These are phyloP conservation scores for Penicillium sclerotigenum DNA, from an alignment of 2,329 filamentous ascomycete genomes.

Conservation along the genomic window DNA sequence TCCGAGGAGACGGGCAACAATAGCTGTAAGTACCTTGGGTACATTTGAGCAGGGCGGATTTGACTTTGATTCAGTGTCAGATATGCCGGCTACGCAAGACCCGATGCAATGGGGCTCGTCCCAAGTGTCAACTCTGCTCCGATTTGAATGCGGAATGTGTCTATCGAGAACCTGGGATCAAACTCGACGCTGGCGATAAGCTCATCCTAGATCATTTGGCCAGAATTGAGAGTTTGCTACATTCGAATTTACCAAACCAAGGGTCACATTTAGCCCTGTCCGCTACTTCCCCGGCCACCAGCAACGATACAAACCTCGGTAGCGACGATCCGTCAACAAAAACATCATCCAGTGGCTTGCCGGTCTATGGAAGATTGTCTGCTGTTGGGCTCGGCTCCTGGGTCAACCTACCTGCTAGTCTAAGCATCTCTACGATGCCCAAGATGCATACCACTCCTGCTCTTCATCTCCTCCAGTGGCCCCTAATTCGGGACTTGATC, in stretches of 20 bases:
- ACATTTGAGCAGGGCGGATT: background rate
- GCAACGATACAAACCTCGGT: constrained; percentile 60
- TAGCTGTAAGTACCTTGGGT: constrained; percentile 27
- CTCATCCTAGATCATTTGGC: constrained; percentile 75
- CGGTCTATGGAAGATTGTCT: constrained; percentile 43
- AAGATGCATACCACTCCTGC: constrained; percentile 77
- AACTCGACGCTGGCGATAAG: constrained; percentile 82
- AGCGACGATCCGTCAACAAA: constrained; percentile 54
- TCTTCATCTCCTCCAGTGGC: constrained; percentile 69
- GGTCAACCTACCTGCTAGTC: constrained; percentile 51
- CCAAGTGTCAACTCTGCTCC: constrained; percentile 79
- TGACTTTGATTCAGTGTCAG: constrained; percentile 59
- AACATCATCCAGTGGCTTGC: constrained; percentile 10
- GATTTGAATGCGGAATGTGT: constrained; percentile 79
- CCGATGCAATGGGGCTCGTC: constrained; percentile 72
- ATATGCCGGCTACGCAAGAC: constrained; percentile 78
- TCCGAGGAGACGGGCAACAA: constrained; percentile 34
- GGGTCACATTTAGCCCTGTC: constrained; percentile 39
- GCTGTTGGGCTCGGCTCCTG: constrained; percentile 69
- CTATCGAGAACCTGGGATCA: constrained; percentile 81
- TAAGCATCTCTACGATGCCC: constrained; percentile 80
- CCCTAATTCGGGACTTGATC: constrained; percentile 71
- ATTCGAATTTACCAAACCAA: constrained; percentile 58
- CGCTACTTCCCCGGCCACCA: constrained; percentile 63
- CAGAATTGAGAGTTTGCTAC: constrained; percentile 75